Evolutionary conservation across 768 basidiomycete genomes (phyloP).

Genomic region (Neoboletus brunneissimus): DNA sequence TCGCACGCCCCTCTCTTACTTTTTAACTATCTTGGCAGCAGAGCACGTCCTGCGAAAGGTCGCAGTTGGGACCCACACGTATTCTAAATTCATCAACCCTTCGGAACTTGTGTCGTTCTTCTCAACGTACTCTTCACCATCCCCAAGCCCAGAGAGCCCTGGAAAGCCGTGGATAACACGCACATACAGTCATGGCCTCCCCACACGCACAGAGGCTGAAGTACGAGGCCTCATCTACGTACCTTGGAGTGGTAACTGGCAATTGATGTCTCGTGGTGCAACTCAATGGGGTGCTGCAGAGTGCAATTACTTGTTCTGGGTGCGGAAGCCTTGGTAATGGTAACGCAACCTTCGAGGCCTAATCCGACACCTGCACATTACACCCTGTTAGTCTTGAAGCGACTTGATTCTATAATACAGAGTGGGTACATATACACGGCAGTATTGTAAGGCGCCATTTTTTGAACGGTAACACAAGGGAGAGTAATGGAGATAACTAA

Average conservation of each 20-base stretch:
- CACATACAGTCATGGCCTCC: constrained; percentile 43
- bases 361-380: not conserved
- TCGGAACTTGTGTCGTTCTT: constrained; percentile 85
- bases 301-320: constrained; percentile 88
- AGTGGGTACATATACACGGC: constrained; percentile 12
- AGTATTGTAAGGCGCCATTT: not conserved
- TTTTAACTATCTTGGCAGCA: constrained; percentile 72
- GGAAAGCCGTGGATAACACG: constrained; percentile 59
- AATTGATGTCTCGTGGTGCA: constrained; percentile 58
- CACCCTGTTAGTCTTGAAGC: too few relatives aligned
- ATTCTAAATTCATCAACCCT: constrained; percentile 86
- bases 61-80: constrained; percentile 84
- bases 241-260: constrained; percentile 68
- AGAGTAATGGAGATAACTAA: not conserved
- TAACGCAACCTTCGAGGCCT: not conserved
- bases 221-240: constrained; percentile 76
- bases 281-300: constrained; percentile 45
- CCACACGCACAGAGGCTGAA: constrained; percentile 69
- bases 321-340: constrained; percentile 54
- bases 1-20: constrained; percentile 71
- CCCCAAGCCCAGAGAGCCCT: constrained; percentile 1
- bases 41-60: constrained; percentile 83
- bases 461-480: not conserved
- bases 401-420: constrained; percentile 18
- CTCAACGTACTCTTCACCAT: constrained; percentile 45